A percentile compares a stretch with the other conserved stretches of the same genome.
phyloP scores from a whole-genome alignment of 768 basidiomycete genomes.

The Hydnomerulius pinastri region DNA sequence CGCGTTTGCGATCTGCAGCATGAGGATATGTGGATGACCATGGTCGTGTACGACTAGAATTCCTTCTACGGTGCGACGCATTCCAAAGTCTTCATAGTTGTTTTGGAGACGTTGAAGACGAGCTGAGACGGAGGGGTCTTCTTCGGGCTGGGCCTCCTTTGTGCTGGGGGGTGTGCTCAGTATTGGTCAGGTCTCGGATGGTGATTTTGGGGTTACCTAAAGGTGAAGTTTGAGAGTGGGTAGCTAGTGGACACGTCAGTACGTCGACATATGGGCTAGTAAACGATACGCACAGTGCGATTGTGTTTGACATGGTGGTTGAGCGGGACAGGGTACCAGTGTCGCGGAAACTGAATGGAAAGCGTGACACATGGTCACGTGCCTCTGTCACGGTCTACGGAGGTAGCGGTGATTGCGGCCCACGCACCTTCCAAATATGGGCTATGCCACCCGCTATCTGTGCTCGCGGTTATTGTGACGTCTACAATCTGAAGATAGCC shows the following conservation, averaged over 20 bases:
- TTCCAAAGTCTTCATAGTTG: slow-evolving; percentile 96
- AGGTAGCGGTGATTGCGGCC: background rate
- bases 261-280: background rate
- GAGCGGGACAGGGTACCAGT: no score
- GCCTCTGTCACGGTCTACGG: no score
- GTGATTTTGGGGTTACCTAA: slow-evolving; percentile 54
- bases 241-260: slow-evolving; percentile 48
- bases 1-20: slow-evolving; percentile 97
- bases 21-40: slow-evolving; percentile 95
- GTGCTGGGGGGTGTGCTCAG: slow-evolving; percentile 52
- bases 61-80: slow-evolving; percentile 92
- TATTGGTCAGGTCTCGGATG: slow-evolving; percentile 1
- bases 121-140: slow-evolving; percentile 94
- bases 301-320: slow-evolving; percentile 52
- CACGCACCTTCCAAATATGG: no score
- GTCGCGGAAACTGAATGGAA: no score
- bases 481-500: background rate
- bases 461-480: background rate
- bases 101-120: slow-evolving; percentile 92
- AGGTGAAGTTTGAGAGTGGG: slow-evolving; percentile 88
- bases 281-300: slow-evolving; percentile 42
- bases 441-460: no score
- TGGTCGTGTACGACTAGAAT: slow-evolving; percentile 86
- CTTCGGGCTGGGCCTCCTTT: slow-evolving; percentile 95
- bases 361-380: no score